phyloP scores from a whole-genome alignment of 176 grass and related monocot genomes.

The Juncus inflexus region DNA sequence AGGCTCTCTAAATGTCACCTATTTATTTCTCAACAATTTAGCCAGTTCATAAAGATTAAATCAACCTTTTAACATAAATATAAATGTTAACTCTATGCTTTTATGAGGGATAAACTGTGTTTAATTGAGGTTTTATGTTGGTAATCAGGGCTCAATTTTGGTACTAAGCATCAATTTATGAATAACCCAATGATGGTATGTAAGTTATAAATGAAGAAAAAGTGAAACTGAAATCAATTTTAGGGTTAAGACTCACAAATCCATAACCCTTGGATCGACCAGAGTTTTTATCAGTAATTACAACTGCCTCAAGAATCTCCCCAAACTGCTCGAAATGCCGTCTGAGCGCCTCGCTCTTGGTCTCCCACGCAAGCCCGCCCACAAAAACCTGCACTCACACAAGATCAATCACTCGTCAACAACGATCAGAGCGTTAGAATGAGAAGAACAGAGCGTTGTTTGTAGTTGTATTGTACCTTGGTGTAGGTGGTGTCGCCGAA shows the following conservation, averaged over 20 bases:
- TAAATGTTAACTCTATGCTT: too few species aligned
- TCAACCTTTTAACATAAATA: neutral
- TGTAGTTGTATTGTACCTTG: constrained; percentile 33
- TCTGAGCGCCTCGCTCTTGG: constrained; percentile 69
- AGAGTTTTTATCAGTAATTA: constrained; percentile 84
- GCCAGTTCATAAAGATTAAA: constrained; percentile 1
- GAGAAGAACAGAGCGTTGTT: too few species aligned
- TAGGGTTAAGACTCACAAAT: constrained; percentile 56
- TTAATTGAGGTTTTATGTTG: too few species aligned
- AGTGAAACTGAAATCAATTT: neutral
- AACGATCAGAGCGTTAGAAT: neutral
- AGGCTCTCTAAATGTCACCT: constrained; percentile 88
- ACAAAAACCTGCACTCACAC: constrained; percentile 47
- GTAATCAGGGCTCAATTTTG: too few species aligned
- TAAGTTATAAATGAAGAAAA: constrained; percentile 24
- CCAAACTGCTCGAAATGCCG: constrained; percentile 80
- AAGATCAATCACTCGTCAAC: neutral
- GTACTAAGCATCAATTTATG: too few species aligned
- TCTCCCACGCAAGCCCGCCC: constrained; percentile 95
- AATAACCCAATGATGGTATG: neutral
- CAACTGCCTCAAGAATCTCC: constrained; percentile 91
- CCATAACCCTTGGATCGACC: constrained; percentile 96
- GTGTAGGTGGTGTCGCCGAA: constrained; percentile 95
- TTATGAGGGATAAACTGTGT: too few species aligned
- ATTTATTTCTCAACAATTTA: constrained; percentile 6